Evolutionary conservation across 1,284 basidiomycete genomes (phyloP).

Genomic region (Puccinia novopanici): DNA sequence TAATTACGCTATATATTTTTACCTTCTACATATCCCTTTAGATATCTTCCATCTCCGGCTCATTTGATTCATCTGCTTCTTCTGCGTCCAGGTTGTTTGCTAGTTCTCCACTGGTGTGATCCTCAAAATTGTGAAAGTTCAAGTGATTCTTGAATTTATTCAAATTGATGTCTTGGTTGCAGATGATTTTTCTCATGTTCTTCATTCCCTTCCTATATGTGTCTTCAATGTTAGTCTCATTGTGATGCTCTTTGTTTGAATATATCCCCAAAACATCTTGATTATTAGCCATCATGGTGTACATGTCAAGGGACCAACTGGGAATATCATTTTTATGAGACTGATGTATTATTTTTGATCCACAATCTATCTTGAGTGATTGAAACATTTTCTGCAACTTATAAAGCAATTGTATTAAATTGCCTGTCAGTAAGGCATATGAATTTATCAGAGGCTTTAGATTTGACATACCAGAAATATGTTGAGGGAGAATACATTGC

Average conservation of each 20-base stretch:
- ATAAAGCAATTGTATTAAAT: neutral
- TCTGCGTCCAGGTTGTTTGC: no score
- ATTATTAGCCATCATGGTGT: neutral
- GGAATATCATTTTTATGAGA: neutral
- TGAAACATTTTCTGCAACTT: conserved; percentile 7
- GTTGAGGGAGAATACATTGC: neutral
- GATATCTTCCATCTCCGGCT: no score
- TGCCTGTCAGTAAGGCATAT: no score
- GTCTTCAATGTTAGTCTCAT: no score
- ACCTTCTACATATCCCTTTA: neutral
- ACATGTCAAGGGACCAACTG: neutral
- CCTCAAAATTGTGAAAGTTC: no score
- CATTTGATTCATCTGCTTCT: no score
- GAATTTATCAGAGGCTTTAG: no score
- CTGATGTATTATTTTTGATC: neutral
- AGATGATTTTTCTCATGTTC: neutral
- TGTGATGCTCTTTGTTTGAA: neutral
- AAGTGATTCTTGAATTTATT: neutral
- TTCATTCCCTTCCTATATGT: neutral
- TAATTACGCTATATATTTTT: neutral
- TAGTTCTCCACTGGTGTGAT: neutral
- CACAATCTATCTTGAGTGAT: neutral
- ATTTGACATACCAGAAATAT: neutral
- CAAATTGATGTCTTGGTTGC: no score
- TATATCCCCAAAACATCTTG: neutral